A percentile compares a stretch with the other conserved stretches of the same genome.
phyloP scores from a whole-genome alignment of 148 eudicot species.

The Camellia granthamiana region DNA sequence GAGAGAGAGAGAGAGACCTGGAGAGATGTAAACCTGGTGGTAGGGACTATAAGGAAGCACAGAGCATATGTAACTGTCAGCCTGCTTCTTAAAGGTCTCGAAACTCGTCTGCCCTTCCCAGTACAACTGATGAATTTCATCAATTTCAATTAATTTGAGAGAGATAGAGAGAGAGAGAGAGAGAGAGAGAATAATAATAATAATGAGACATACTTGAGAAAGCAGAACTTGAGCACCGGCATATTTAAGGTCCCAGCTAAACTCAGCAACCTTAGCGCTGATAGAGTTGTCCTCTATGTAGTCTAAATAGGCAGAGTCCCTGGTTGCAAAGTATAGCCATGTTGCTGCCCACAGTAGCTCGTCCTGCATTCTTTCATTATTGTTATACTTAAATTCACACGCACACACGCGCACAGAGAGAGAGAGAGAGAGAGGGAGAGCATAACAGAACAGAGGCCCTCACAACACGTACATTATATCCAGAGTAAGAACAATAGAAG shows the following conservation, averaged over 20 bases:
- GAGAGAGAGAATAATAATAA: not conserved
- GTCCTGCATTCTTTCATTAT: constrained; percentile 39
- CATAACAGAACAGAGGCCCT: too few relatives aligned
- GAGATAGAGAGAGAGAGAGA: not conserved
- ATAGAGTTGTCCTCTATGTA: constrained; percentile 53
- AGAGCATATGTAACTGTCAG: too few relatives aligned
- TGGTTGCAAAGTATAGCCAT: constrained; percentile 73
- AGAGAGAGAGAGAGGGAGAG: not conserved
- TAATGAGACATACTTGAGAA: constrained; percentile 45
- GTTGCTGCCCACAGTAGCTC: constrained; percentile 94
- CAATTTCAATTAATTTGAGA: too few relatives aligned
- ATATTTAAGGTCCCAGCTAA: constrained; percentile 91
- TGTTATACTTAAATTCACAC: not conserved
- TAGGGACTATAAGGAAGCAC: constrained; percentile 66
- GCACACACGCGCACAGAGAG: too few relatives aligned
- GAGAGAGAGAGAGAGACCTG: constrained; percentile 40
- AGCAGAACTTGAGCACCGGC: constrained; percentile 79
- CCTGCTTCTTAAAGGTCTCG: too few relatives aligned
- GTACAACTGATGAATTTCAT: too few relatives aligned
- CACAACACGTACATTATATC: constrained; percentile 48
- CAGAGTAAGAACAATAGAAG: constrained; percentile 86
- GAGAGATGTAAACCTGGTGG: constrained; percentile 55
- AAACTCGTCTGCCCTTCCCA: too few relatives aligned
- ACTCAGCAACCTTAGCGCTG: constrained; percentile 55
- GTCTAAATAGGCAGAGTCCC: constrained; percentile 36